A percentile compares a stretch with the other conserved stretches of the same genome.
Evolutionary conservation across 345 rosid genomes (phyloP).

Genomic region (Eucalyptus regnans): DNA sequence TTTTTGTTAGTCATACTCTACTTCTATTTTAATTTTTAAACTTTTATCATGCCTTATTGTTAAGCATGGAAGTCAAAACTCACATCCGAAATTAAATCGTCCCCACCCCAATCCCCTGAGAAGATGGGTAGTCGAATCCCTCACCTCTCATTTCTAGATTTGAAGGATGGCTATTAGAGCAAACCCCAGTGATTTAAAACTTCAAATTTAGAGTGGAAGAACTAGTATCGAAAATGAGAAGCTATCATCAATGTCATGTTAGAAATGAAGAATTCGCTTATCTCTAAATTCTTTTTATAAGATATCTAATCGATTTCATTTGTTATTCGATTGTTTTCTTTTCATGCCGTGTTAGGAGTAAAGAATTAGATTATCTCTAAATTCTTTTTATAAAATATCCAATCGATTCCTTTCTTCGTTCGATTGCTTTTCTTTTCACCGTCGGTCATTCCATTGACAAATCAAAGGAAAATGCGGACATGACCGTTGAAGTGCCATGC

Average conservation of each 20-base stretch:
- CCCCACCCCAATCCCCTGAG: fast-evolving
- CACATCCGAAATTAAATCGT: no score
- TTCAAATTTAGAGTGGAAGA: no score
- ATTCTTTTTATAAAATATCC: not conserved
- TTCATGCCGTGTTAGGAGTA: fast-evolving
- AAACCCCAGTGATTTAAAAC: no score
- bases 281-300: not conserved
- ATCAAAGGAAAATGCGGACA: not conserved
- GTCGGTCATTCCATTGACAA: not conserved
- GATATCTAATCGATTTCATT: not conserved
- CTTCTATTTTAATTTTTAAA: fast-evolving
- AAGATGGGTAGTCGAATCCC: fast-evolving
- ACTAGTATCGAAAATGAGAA: not conserved
- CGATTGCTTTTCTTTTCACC: not conserved
- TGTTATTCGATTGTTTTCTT: not conserved
- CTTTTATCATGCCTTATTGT: no score
- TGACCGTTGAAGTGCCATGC: not conserved
- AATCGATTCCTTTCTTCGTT: not conserved
- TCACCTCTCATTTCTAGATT: no score
- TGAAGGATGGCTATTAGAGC: fast-evolving
- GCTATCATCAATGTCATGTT: fast-evolving
- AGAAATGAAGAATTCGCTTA: not conserved
- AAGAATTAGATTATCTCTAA: no score
- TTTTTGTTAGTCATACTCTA: no score
- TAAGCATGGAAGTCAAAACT: no score